Percentiles rank a stretch among this genome's conserved stretches.
These are phyloP conservation scores for Erythrobasidium hasegawianum DNA, from an alignment of 1,284 basidiomycete genomes.

Conservation along the genomic window DNA sequence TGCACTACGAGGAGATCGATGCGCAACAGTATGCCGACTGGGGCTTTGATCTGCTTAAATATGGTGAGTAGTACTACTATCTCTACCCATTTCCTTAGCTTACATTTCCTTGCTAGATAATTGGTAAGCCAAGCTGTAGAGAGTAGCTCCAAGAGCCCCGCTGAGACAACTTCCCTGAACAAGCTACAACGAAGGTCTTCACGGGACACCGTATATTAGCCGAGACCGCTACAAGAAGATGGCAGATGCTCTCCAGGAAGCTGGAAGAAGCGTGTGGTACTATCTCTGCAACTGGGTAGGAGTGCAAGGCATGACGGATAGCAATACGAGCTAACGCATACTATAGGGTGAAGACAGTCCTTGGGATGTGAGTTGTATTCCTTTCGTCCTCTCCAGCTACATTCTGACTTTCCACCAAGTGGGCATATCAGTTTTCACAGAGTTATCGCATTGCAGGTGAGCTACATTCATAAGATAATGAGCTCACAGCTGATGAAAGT, in stretches of 20 bases:
- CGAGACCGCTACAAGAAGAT: conserved; percentile 55
- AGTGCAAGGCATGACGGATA: not conserved
- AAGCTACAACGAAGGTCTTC: conserved; percentile 53
- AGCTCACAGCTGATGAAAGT: no score
- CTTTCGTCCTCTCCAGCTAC: no score
- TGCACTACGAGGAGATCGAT: conserved; percentile 55
- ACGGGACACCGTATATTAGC: conserved; percentile 52
- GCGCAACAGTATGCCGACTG: conserved; percentile 54
- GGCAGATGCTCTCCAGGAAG: conserved; percentile 55
- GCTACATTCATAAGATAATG: no score
- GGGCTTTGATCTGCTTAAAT: conserved; percentile 55
- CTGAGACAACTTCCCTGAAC: no score
- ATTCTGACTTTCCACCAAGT: not conserved
- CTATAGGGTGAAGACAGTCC: conserved; percentile 37
- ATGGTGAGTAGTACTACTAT: conserved; percentile 52
- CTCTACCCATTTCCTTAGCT: no score
- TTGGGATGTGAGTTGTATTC: conserved; percentile 45
- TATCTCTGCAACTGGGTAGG: conserved; percentile 57
- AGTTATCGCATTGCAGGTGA: conserved; percentile 48
- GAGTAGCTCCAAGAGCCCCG: no score
- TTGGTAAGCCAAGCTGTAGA: not conserved
- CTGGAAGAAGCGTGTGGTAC: conserved; percentile 55
- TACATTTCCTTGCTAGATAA: not conserved
- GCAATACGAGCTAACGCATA: not conserved
- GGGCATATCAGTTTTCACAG: not conserved